phyloP scores from a whole-genome alignment of 257 asterid species.

The Solanum ahanhuiri region DNA sequence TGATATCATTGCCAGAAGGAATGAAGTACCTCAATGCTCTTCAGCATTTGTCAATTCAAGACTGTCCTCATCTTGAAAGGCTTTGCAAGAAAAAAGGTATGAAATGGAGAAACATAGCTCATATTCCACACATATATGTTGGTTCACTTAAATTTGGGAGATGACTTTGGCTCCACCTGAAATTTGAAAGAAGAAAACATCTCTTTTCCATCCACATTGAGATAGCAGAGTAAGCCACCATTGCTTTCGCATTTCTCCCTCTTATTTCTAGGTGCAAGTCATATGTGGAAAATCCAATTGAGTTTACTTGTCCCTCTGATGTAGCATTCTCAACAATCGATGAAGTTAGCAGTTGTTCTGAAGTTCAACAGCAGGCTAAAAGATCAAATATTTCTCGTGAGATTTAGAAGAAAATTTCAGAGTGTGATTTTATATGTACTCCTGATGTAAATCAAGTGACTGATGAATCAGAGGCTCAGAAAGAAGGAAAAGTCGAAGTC shows the following conservation, averaged over 20 bases:
- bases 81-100: slow-evolving; percentile 12
- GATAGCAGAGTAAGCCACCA: background rate
- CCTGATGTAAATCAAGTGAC: slow-evolving; percentile 36
- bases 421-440: slow-evolving; percentile 22
- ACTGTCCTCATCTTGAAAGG: slow-evolving; percentile 12
- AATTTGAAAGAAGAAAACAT: background rate
- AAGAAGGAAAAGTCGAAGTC: slow-evolving; percentile 81
- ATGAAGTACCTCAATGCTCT: slow-evolving; percentile 5
- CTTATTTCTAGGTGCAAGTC: background rate
- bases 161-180: background rate
- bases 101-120: slow-evolving; percentile 17
- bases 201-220: background rate
- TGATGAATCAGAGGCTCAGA: slow-evolving; percentile 55
- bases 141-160: background rate
- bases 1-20: slow-evolving; percentile 16
- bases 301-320: slow-evolving; percentile 44
- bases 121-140: slow-evolving; percentile 8
- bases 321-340: slow-evolving; percentile 40
- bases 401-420: slow-evolving; percentile 20
- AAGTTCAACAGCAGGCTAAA: slow-evolving; percentile 17
- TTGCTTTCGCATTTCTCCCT: background rate
- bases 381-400: slow-evolving; percentile 6
- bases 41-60: slow-evolving; percentile 22
- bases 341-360: slow-evolving; percentile 24
- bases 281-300: slow-evolving; percentile 52